Evolutionary conservation across 352 stramenopile genomes (phyloP).

Genomic region (Phytophthora europaea): DNA sequence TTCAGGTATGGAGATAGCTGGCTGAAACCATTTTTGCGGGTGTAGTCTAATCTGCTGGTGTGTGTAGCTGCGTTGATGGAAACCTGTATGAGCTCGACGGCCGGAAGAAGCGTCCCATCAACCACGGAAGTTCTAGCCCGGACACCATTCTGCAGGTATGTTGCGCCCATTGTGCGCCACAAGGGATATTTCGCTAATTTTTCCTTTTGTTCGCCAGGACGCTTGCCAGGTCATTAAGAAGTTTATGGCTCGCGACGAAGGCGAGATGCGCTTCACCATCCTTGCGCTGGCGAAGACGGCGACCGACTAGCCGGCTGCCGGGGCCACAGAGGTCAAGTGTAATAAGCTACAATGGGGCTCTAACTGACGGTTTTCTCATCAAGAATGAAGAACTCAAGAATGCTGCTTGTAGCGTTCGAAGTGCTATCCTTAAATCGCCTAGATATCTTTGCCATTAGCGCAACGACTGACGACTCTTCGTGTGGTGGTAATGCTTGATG

Average conservation of each 20-base stretch:
- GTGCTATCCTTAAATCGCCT: constrained; percentile 1
- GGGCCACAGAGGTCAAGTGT: not conserved
- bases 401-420: not conserved
- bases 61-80: constrained; percentile 86
- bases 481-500: constrained; percentile 1
- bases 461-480: constrained; percentile 30
- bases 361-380: constrained; percentile 16
- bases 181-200: not conserved
- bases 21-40: not conserved
- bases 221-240: constrained; percentile 91
- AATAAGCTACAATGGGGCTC: constrained; percentile 15
- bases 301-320: constrained; percentile 29
- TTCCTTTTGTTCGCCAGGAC: constrained; percentile 56
- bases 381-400: constrained; percentile 14
- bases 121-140: constrained; percentile 91
- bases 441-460: not conserved
- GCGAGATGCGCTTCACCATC: constrained; percentile 96
- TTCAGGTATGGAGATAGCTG: constrained; percentile 72
- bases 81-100: constrained; percentile 97
- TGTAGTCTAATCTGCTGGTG: not conserved
- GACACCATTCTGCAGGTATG: constrained; percentile 87
- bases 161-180: not conserved
- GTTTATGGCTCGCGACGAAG: constrained; percentile 96
- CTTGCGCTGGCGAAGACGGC: constrained; percentile 89
- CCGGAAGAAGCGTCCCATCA: constrained; percentile 94